These are phyloP conservation scores for Pythium periplocum DNA, from an alignment of 352 stramenopile species.

Conservation along the genomic window DNA sequence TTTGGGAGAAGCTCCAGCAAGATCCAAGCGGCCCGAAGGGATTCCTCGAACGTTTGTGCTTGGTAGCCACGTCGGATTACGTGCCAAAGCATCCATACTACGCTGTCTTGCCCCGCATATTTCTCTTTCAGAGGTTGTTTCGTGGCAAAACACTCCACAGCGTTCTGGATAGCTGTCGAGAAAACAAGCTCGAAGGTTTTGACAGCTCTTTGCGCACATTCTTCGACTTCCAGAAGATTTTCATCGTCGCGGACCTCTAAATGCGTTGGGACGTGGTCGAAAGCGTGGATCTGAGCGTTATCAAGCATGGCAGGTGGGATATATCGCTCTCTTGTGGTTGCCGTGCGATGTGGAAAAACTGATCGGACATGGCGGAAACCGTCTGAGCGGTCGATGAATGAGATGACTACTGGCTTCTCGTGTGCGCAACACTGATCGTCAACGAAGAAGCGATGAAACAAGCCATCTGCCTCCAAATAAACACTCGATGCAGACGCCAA, in stretches of 20 bases:
- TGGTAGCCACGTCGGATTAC: conserved; percentile 10
- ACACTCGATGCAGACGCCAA: too few relatives aligned
- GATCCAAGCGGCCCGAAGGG: conserved; percentile 13
- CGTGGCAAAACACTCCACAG: conserved; percentile 4
- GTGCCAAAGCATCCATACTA: conserved; percentile 16
- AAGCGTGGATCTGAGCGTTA: not conserved
- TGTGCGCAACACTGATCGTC: conserved; percentile 5
- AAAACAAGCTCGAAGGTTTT: conserved; percentile 16
- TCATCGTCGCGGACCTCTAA: not conserved
- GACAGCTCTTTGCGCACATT: not conserved
- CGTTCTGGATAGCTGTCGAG: not conserved
- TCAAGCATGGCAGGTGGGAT: not conserved
- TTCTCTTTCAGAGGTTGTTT: not conserved
- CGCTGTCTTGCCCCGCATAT: conserved; percentile 1
- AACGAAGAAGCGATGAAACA: not conserved
- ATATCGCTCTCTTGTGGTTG: conserved; percentile 8
- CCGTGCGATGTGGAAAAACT: conserved; percentile 11
- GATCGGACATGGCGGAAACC: not conserved
- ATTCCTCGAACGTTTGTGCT: conserved; percentile 12
- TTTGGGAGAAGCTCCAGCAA: conserved; percentile 15
- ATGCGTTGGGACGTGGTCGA: conserved; percentile 12
- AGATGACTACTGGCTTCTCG: conserved; percentile 10
- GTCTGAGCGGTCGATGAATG: conserved; percentile 2
- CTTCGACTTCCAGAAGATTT: conserved; percentile 1
- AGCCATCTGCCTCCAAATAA: too few relatives aligned